Percentiles rank a stretch among this genome's conserved stretches.
phyloP scores from a whole-genome alignment of 768 basidiomycete genomes.

The Botryobasidium botryosum region DNA sequence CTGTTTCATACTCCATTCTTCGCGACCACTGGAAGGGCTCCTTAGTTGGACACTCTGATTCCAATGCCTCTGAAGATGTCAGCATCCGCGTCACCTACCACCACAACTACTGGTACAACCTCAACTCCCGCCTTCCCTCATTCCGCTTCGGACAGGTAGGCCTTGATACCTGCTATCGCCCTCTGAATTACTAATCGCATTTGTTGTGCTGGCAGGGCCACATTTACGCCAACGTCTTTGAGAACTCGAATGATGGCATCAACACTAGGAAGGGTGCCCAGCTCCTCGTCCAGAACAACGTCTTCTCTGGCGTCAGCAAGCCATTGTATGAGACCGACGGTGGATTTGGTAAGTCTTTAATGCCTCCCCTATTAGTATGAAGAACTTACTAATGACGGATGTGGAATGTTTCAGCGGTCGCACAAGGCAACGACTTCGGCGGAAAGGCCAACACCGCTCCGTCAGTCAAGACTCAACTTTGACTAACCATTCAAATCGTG shows the following conservation, averaged over 20 bases:
- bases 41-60: conserved; percentile 29
- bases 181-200: too few species aligned
- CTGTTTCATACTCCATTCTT: not conserved
- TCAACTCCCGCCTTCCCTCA: conserved; percentile 20
- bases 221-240: not conserved
- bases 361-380: too few species aligned
- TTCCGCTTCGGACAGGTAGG: conserved; percentile 22
- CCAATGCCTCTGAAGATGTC: conserved; percentile 21
- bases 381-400: too few species aligned
- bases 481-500: too few species aligned
- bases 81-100: conserved; percentile 28
- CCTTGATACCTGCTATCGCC: not conserved
- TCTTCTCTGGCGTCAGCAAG: not conserved
- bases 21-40: conserved; percentile 28
- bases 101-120: conserved; percentile 22
- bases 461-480: too few species aligned
- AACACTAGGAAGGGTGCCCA: not conserved
- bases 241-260: not conserved
- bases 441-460: not conserved
- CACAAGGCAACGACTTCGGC: not conserved
- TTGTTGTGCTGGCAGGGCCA: too few species aligned
- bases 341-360: too few species aligned
- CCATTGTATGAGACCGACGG: too few species aligned
- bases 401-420: too few species aligned
- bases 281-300: not conserved